Conservation (phyloP, 805 yeast genomes). For the Cyberlindnera americana region DNA sequence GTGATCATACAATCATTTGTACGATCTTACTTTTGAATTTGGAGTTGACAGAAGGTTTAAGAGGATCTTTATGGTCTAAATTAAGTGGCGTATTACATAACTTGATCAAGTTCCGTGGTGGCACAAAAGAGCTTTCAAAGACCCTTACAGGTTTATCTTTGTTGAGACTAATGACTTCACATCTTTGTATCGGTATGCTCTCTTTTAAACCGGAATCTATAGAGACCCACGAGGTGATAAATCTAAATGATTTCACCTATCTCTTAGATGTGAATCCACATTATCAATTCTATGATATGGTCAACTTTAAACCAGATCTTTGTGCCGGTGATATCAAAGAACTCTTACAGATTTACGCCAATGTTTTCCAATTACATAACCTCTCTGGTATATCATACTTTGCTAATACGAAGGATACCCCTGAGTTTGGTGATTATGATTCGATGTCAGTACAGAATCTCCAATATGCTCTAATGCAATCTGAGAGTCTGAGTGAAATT, state of each 20-base stretch:
- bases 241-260: conserved; percentile 9
- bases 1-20: conserved; percentile 18
- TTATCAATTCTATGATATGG: conserved; percentile 13
- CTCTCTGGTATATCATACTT: conserved; percentile 13
- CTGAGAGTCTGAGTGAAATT: conserved; percentile 4
- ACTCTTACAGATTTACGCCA: conserved; percentile 9
- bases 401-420: conserved; percentile 9
- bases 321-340: conserved; percentile 13
- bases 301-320: conserved; percentile 11
- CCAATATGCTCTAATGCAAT: conserved; percentile 8
- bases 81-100: conserved; percentile 8
- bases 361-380: conserved; percentile 16
- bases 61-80: conserved; percentile 11
- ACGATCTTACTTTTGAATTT: conserved; percentile 9
- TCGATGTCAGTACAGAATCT: conserved; percentile 6
- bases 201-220: conserved; percentile 9
- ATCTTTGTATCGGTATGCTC: conserved; percentile 13
- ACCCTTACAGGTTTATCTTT: conserved; percentile 15
- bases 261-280: conserved; percentile 15
- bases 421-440: conserved; percentile 12
- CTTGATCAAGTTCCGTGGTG: conserved; percentile 17
- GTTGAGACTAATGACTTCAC: conserved; percentile 10
- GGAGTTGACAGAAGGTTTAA: conserved; percentile 11
- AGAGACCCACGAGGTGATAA: conserved; percentile 16
- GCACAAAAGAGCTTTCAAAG: conserved; percentile 8